Conservation (phyloP, 768 basidiomycete species). For the Hemileccinum impolitum region DNA sequence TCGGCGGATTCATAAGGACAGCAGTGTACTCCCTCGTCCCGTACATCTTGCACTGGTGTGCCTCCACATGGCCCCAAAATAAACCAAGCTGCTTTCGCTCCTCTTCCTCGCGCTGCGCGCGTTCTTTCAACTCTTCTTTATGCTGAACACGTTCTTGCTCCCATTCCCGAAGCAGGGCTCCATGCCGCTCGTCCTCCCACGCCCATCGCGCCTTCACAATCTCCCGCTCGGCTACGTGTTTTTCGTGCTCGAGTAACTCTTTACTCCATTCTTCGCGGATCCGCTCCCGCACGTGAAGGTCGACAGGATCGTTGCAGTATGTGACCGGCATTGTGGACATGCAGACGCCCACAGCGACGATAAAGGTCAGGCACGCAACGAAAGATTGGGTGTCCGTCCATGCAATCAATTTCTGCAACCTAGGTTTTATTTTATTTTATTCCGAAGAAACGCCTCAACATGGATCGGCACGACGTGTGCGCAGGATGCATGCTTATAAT, state of each 20-base stretch:
- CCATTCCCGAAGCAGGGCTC: slow-evolving; percentile 14
- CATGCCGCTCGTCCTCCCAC: slow-evolving; percentile 16
- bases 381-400: not conserved
- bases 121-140: slow-evolving; percentile 14
- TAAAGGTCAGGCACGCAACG: not conserved
- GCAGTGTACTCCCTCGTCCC: slow-evolving; percentile 31
- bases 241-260: slow-evolving; percentile 19
- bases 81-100: slow-evolving; percentile 21
- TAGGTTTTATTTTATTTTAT: too few species aligned
- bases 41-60: slow-evolving; percentile 26
- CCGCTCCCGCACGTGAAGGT: slow-evolving; percentile 20
- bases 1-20: slow-evolving; percentile 26
- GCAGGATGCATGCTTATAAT: slow-evolving; percentile 3
- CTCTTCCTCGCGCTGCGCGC: slow-evolving; percentile 15
- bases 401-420: not conserved
- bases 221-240: slow-evolving; percentile 7
- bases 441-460: too few species aligned
- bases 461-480: too few species aligned
- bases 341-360: slow-evolving; percentile 2
- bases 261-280: slow-evolving; percentile 18
- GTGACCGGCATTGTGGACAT: slow-evolving; percentile 8
- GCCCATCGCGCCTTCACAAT: slow-evolving; percentile 15
- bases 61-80: slow-evolving; percentile 18
- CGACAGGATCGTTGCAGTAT: slow-evolving; percentile 17
- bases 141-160: slow-evolving; percentile 17